Evolutionary conservation across 345 rosid species (phyloP).

Genomic region (Eucalyptus marginata): DNA sequence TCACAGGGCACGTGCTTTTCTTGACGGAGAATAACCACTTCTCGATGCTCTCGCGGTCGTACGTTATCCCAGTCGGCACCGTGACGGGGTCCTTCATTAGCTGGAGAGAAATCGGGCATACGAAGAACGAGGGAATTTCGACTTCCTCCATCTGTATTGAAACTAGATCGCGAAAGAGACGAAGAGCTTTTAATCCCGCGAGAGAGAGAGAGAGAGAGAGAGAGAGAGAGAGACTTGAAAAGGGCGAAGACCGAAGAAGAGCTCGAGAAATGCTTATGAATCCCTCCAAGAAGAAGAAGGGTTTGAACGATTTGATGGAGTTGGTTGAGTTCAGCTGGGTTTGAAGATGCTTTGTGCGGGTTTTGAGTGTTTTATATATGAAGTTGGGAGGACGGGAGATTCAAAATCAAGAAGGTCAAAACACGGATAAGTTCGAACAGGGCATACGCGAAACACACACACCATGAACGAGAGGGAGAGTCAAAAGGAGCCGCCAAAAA

Average conservation of each 20-base stretch:
- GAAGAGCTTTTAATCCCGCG: not conserved
- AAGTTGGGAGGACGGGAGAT: not conserved
- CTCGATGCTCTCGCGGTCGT: constrained; percentile 8
- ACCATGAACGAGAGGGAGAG: not conserved
- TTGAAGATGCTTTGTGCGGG: not conserved
- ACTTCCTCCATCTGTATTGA: not conserved
- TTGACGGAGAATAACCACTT: not conserved
- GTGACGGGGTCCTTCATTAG: constrained; percentile 10
- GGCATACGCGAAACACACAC: not conserved
- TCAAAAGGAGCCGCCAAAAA: not conserved
- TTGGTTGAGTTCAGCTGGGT: not conserved
- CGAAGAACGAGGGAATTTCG: constrained; percentile 6
- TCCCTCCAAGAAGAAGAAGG: not conserved
- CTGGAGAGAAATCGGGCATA: constrained; percentile 7
- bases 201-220: not conserved
- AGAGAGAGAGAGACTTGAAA: not conserved
- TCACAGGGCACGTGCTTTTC: constrained; percentile 16
- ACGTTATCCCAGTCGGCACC: constrained; percentile 4
- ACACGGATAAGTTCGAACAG: not conserved
- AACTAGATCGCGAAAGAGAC: not conserved
- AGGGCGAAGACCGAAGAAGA: not conserved
- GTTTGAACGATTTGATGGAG: not conserved
- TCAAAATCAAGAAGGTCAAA: not conserved
- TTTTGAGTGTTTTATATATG: not conserved
- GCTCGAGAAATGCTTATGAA: not conserved